Conservation (phyloP, 768 basidiomycete genomes). For the Tylopilus rubrobrunneus region DNA sequence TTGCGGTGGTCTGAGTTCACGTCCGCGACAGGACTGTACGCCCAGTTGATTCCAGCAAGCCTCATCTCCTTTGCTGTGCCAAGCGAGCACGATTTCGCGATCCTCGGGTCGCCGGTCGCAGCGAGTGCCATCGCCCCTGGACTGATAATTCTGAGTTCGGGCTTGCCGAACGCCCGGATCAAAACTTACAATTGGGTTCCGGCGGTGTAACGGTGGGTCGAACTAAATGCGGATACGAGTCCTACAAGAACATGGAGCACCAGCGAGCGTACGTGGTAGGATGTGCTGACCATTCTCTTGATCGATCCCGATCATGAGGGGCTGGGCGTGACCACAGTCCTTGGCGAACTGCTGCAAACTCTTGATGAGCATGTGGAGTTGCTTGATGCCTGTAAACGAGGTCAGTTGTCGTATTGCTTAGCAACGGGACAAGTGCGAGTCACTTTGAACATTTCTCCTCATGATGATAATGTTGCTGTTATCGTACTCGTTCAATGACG, state of each 20-base stretch:
- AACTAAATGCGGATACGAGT: conserved; percentile 65
- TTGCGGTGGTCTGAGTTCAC: conserved; percentile 68
- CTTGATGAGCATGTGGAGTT: conserved; percentile 45
- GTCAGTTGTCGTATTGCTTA: not conserved
- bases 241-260: conserved; percentile 34
- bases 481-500: not conserved
- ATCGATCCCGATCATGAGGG: conserved; percentile 66
- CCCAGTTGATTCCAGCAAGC: conserved; percentile 67
- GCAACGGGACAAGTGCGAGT: not conserved
- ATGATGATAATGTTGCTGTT: conserved; percentile 57
- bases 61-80: conserved; percentile 56
- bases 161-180: not conserved
- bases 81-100: conserved; percentile 43
- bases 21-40: conserved; percentile 66
- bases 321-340: conserved; percentile 50
- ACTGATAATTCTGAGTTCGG: conserved; percentile 31
- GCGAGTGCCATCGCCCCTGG: conserved; percentile 74
- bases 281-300: conserved; percentile 63
- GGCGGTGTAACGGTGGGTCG: conserved; percentile 34
- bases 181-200: conserved; percentile 65
- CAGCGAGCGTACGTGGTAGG: not conserved
- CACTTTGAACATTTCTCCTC: conserved; percentile 62
- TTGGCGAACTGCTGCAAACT: conserved; percentile 54
- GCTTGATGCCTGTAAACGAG: conserved; percentile 41
- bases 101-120: conserved; percentile 44